A percentile compares a stretch with the other conserved stretches of the same genome.
Conservation (phyloP, 2,329 filamentous ascomycete species). For the Teratosphaeria destructans region DNA sequence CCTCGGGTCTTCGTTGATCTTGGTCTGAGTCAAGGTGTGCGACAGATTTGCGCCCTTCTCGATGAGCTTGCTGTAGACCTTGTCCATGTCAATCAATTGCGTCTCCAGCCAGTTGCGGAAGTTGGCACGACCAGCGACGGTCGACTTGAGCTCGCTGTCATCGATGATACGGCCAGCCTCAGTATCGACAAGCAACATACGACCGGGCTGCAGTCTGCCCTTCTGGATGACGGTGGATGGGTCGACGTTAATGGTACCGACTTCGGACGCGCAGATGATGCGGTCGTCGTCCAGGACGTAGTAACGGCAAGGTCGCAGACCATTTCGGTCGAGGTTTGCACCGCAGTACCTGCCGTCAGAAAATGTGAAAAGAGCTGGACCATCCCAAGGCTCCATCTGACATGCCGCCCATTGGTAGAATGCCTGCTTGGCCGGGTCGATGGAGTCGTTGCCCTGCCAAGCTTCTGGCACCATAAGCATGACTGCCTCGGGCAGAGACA, state of each 20-base stretch:
- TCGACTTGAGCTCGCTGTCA: conserved; percentile 81
- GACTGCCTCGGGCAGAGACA: conserved; percentile 88
- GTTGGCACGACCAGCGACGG: conserved; percentile 75
- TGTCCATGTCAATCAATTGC: conserved; percentile 71
- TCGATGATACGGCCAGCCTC: conserved; percentile 86
- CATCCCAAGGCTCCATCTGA: conserved; percentile 99
- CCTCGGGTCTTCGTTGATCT: conserved; percentile 73
- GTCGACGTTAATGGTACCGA: conserved; percentile 85
- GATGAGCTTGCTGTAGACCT: conserved; percentile 54
- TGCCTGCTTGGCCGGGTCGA: conserved; percentile 90
- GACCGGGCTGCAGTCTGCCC: conserved; percentile 83
- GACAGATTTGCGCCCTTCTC: conserved; percentile 53
- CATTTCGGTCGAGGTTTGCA: conserved; percentile 92
- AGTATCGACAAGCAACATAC: conserved; percentile 93
- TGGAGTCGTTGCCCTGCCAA: conserved; percentile 85
- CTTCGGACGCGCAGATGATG: conserved; percentile 94
- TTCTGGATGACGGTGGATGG: conserved; percentile 86
- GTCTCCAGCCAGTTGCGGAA: conserved; percentile 83
- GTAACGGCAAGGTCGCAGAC: conserved; percentile 88
- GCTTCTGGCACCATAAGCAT: conserved; percentile 99
- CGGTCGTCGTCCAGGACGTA: conserved; percentile 95
- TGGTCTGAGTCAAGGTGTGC: conserved; percentile 55
- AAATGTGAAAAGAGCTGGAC: conserved; percentile 92
- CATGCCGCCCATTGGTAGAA: conserved; percentile 99
- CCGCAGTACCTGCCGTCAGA: conserved; percentile 93